Evolutionary conservation across 106 monocot genomes (phyloP).

Genomic region (Hemerocallis citrina): DNA sequence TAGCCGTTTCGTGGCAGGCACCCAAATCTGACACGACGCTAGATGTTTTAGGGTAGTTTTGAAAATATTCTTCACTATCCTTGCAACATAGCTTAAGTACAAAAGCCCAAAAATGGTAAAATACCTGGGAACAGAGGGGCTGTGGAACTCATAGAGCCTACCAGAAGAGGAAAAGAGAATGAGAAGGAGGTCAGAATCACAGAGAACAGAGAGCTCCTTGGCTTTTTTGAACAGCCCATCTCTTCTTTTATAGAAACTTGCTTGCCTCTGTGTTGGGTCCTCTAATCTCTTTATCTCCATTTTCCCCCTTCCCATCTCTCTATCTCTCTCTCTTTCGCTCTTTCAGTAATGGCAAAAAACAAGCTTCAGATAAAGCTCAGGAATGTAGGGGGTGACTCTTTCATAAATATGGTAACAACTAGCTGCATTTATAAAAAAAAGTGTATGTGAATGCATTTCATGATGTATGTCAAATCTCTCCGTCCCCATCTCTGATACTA

Average conservation of each 20-base stretch:
- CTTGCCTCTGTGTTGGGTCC: conserved; percentile 64
- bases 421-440: background rate
- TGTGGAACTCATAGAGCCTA: conserved; percentile 69
- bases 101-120: background rate
- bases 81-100: background rate
- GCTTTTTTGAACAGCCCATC: conserved; percentile 95
- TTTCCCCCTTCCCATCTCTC: conserved; percentile 64
- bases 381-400: background rate
- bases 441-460: too few species aligned
- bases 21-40: too few species aligned
- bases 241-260: conserved; percentile 95
- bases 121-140: conserved; percentile 54
- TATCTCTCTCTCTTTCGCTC: background rate
- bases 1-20: too few species aligned
- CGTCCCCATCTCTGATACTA: too few species aligned
- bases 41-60: too few species aligned
- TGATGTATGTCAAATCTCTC: too few species aligned
- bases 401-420: conserved; percentile 3
- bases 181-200: conserved; percentile 76
- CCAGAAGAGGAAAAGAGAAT: conserved; percentile 84
- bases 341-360: too few species aligned
- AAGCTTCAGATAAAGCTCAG: background rate
- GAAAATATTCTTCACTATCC: background rate
- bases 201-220: conserved; percentile 67
- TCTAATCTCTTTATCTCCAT: conserved; percentile 87